Evolutionary conservation across 352 stramenopile genomes (phyloP), one percentile per base, ranked within the genome.

Genomic region (Salisapilia sapeloensis): DNA sequence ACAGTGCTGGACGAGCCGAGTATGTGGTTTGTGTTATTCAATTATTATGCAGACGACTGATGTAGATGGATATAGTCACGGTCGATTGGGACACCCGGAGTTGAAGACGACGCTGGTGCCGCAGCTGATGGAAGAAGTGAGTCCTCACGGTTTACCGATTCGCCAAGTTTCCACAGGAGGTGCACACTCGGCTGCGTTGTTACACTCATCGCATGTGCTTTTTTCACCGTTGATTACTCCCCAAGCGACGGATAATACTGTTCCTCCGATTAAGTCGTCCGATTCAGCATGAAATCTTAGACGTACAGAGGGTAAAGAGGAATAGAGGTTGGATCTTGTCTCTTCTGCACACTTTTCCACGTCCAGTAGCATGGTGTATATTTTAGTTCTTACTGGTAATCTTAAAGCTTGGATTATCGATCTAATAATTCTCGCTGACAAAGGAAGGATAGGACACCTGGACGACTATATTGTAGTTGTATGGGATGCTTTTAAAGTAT

Each of bases 1-100:
- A 74, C 44, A 85, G 75, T 45, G 72, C 64, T 28, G 81, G 83
- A 28, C 51, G 65, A 30, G 56, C 78, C 16, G 78, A 94, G 71
- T 93, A 71, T 44, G 81, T 60, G 8, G 1, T 13, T 13, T 12
- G 29, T 6, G 20, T 6, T 13, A n/a, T 18, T 38, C 24, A 1
- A 14, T 3, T 24, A 29, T 7, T 19, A 6, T 16, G 2, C n/a
- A 19, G 25, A 6, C 9, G 6, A 10, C 11, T 8, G 4, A 24
- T 39, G 40, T 33, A 23, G 17, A 19, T 43, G 23, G 17, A 13
- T 42, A 2, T 32, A 83, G 64, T 50, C 72, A 85, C 42, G 72
- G 72, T 14, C 61, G 69, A 20, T 49, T 85, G 9, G 72, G 72
- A 4, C 48, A 67, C 34, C 37, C 42, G 10, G 64, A 77, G 10